Conservation (phyloP, 2,329 filamentous ascomycete species). For the Xylaria sp. region DNA sequence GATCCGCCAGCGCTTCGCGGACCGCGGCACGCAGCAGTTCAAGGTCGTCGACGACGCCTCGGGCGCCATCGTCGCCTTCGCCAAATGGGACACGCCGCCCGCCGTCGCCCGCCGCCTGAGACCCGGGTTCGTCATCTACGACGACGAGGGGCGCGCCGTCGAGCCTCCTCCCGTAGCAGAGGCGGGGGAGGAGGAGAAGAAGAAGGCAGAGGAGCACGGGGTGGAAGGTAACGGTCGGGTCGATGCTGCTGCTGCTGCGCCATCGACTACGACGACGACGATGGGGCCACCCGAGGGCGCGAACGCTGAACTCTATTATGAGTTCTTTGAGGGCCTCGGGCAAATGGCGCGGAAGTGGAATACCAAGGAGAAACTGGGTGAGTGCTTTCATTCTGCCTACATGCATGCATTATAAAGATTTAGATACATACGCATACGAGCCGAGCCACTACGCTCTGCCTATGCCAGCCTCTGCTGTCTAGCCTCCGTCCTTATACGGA, state of each 20-base stretch:
- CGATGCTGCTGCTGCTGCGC: too few species aligned
- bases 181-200: slow-evolving; percentile 1
- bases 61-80: slow-evolving; percentile 28
- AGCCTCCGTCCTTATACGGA: too few species aligned
- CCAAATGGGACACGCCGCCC: slow-evolving; percentile 32
- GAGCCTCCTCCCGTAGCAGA: background rate
- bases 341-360: slow-evolving; percentile 30
- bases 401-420: too few species aligned
- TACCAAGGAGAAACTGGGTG: slow-evolving; percentile 32
- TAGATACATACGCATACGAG: background rate
- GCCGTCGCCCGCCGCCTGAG: slow-evolving; percentile 24
- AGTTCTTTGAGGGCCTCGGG: slow-evolving; percentile 27
- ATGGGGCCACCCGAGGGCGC: slow-evolving; percentile 24
- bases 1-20: slow-evolving; percentile 30
- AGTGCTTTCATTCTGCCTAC: slow-evolving; percentile 4
- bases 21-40: slow-evolving; percentile 32
- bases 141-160: slow-evolving; percentile 15
- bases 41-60: slow-evolving; percentile 31
- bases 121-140: slow-evolving; percentile 28
- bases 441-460: background rate
- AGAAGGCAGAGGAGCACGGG: background rate
- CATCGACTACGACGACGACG: too few species aligned
- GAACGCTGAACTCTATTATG: slow-evolving; percentile 23
- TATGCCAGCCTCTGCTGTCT: too few species aligned
- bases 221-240: too few species aligned